Evolutionary conservation across 768 basidiomycete genomes (phyloP).

Genomic region (Suillus tomentosus): DNA sequence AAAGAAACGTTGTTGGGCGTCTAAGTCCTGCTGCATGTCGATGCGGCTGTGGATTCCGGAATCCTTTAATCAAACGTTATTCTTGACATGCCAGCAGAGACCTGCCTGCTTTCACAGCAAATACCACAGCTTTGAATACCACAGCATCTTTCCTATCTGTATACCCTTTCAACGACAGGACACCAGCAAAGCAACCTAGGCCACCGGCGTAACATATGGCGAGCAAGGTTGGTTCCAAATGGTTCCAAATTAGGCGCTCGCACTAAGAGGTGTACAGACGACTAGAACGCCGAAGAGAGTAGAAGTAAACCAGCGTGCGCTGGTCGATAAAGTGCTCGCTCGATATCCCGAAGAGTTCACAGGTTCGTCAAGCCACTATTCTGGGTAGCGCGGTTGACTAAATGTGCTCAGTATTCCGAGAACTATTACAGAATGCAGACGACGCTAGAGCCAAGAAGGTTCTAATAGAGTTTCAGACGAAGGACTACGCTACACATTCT

Average conservation of each 20-base stretch:
- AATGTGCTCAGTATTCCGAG: slow-evolving; percentile 45
- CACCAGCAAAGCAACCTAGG: neutral
- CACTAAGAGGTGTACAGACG: neutral
- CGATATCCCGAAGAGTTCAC: slow-evolving; percentile 22
- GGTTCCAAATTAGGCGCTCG: neutral
- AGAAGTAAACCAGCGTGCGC: slow-evolving; percentile 19
- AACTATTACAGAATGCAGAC: slow-evolving; percentile 60
- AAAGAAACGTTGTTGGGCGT: neutral
- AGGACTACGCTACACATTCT: slow-evolving; percentile 13
- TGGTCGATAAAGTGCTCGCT: slow-evolving; percentile 22
- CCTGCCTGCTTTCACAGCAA: neutral
- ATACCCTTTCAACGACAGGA: neutral
- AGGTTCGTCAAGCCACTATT: slow-evolving; percentile 9
- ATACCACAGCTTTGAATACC: neutral
- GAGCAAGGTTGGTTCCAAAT: neutral
- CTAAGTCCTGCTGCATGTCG: neutral
- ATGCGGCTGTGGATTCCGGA: neutral
- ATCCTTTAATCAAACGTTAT: neutral
- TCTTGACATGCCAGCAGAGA: neutral
- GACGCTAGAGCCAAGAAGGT: slow-evolving; percentile 42
- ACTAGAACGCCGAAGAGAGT: slow-evolving; percentile 2
- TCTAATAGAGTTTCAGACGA: slow-evolving; percentile 40
- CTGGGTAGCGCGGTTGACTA: neutral
- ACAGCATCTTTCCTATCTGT: neutral
- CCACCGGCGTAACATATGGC: neutral